Evolutionary conservation across 345 rosid species (phyloP), one percentile per base, ranked within the genome.

Genomic region (Pugionium cornutum): DNA sequence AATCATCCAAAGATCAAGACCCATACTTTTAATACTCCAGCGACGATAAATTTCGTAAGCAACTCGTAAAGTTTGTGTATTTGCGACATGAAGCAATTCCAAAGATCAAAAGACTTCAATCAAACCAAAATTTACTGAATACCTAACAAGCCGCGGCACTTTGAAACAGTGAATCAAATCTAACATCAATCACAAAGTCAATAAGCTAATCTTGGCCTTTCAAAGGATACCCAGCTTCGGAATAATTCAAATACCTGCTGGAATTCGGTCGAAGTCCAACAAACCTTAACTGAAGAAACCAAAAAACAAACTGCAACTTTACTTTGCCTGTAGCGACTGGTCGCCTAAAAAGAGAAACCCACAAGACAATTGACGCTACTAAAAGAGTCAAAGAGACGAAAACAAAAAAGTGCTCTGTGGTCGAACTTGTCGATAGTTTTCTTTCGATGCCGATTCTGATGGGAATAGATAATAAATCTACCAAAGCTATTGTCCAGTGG

Each of bases 291-390:
- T 31, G 55, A 43, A 44, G 39, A 53, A 62, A 2, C 33, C 58
- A 34, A 18, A 46, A 56, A 18, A 18, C 18, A 18, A 18, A 18
- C 18, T 53, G 72, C 2, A 66, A 66, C 68, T 73, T 66, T 73
- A 66, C 67, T 73, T 73, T 44, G 76, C 11, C 11, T 64, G 65
- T 42, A 65, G 76, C 66, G 65, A 46, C 28, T 59, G 46, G 76
- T 35, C 76, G 61, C 70, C 55, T 60, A 42, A 6, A 58, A 42
- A 42, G 64, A 35, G 70, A 64, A 49, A 64, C 70, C 53, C 57
- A 39, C 58, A 57, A 65, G 55, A 30, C 48, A 58, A 51, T 31
- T 56, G 71, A 58, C 2, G 18, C 10, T 34, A 70, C 33, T 30
- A 26, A 62, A 44, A 52, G 71, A 65, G 66, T 18, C 18, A 18